A percentile compares a stretch with the other conserved stretches of the same genome.
Evolutionary conservation across 208 protist genomes (phyloP).

Genomic region (Crithidia brevicula): DNA sequence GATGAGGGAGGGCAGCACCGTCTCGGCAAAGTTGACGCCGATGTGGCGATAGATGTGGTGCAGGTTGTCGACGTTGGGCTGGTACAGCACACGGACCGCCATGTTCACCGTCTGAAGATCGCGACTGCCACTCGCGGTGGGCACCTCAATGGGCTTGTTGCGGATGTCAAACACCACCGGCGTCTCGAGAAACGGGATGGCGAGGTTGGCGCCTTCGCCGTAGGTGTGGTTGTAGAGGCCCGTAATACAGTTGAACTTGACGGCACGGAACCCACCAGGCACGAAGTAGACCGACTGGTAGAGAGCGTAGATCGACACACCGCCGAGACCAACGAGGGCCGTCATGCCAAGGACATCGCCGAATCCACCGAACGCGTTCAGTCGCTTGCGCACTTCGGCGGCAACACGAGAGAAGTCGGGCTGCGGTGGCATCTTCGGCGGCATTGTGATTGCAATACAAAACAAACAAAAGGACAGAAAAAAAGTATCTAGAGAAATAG

Average conservation of each 20-base stretch:
- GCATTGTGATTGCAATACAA: conserved; percentile 18
- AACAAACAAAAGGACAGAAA: conserved; percentile 6
- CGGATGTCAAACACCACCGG: conserved; percentile 98
- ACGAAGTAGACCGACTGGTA: conserved; percentile 95
- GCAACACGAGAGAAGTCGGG: conserved; percentile 84
- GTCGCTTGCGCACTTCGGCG: conserved; percentile 57
- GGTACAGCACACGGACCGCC: conserved; percentile 97
- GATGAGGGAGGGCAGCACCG: conserved; percentile 98
- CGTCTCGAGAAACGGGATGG: conserved; percentile 96
- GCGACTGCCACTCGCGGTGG: conserved; percentile 89
- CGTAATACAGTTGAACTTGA: conserved; percentile 97
- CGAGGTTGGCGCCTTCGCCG: conserved; percentile 96
- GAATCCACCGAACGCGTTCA: conserved; percentile 67
- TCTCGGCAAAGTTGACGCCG: conserved; percentile 97
- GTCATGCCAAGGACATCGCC: conserved; percentile 73
- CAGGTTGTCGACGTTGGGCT: conserved; percentile 93
- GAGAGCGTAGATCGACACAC: conserved; percentile 57
- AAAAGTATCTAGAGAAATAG: conserved; percentile 1
- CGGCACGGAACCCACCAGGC: conserved; percentile 96
- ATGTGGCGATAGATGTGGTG: conserved; percentile 95
- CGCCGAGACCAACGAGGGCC: conserved; percentile 55
- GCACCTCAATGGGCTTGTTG: conserved; percentile 88
- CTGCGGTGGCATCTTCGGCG: conserved; percentile 66
- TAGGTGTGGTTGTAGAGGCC: conserved; percentile 95
- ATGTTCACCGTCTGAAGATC: conserved; percentile 99